Evolutionary conservation across 2,329 filamentous ascomycete genomes (phyloP).

Genomic region (Colletotrichum simmondsii): DNA sequence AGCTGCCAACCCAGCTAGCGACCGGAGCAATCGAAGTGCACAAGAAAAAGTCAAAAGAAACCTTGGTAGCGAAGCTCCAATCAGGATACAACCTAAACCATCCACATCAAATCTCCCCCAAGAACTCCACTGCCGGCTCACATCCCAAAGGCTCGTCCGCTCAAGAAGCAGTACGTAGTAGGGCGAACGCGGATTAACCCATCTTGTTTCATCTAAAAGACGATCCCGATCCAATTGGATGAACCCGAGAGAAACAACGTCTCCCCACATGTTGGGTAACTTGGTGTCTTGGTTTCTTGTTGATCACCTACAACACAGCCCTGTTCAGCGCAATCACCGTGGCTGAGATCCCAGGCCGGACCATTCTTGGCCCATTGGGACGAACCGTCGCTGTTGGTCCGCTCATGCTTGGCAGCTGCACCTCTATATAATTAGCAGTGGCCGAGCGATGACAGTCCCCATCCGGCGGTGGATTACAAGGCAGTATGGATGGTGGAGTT

Average conservation of each 20-base stretch:
- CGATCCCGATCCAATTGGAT: background rate
- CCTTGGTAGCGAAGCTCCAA: background rate
- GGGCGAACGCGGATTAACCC: background rate
- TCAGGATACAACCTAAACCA: background rate
- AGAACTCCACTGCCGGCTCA: background rate
- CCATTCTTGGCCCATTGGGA: conserved; percentile 24
- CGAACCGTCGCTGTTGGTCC: conserved; percentile 27
- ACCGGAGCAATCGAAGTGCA: background rate
- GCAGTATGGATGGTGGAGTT: conserved; percentile 16
- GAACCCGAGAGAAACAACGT: background rate
- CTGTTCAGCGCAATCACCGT: conserved; percentile 32
- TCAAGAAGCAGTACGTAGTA: background rate
- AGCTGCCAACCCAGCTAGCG: background rate
- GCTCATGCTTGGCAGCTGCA: conserved; percentile 27
- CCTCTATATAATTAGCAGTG: conserved; percentile 28
- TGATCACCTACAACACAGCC: conserved; percentile 28
- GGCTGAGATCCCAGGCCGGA: conserved; percentile 21
- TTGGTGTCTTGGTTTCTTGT: background rate
- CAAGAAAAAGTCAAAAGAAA: background rate
- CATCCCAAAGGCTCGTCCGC: background rate
- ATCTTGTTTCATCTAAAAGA: background rate
- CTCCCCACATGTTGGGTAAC: conserved; percentile 9
- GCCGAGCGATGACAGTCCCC: conserved; percentile 14
- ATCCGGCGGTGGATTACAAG: background rate
- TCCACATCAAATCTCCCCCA: background rate